Conservation (phyloP, 2,329 filamentous ascomycete species). For the Fusarium haematococcum region DNA sequence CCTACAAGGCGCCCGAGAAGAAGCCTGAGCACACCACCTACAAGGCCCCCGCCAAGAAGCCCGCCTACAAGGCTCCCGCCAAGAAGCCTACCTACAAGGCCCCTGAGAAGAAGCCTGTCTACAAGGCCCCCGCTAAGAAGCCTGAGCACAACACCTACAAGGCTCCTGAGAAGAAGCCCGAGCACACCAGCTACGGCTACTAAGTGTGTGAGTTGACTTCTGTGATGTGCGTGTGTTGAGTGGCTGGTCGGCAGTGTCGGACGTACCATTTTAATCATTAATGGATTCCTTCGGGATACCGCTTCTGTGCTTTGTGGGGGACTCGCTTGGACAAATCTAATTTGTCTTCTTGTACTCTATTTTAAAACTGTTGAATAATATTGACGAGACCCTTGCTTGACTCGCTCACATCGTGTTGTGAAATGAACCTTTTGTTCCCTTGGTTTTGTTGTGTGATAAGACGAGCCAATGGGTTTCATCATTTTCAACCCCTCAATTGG, state of each 20-base stretch:
- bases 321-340: neutral
- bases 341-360: neutral
- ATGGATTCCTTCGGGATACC: neutral
- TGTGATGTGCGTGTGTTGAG: neutral
- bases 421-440: neutral
- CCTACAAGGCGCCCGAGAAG: neutral
- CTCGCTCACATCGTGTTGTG: neutral
- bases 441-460: neutral
- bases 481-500: neutral
- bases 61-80: neutral
- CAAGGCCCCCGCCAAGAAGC: neutral
- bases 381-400: neutral
- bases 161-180: neutral
- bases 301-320: neutral
- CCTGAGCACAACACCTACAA: neutral
- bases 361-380: neutral
- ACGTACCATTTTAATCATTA: neutral
- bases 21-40: neutral
- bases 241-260: neutral
- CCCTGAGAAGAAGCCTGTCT: neutral
- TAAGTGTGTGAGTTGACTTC: neutral
- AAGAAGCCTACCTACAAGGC: neutral
- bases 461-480: neutral
- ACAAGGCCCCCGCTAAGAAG: neutral
- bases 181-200: neutral